Evolutionary conservation across 2,329 filamentous ascomycete species (phyloP).

Genomic region (Fusarium algeriense): DNA sequence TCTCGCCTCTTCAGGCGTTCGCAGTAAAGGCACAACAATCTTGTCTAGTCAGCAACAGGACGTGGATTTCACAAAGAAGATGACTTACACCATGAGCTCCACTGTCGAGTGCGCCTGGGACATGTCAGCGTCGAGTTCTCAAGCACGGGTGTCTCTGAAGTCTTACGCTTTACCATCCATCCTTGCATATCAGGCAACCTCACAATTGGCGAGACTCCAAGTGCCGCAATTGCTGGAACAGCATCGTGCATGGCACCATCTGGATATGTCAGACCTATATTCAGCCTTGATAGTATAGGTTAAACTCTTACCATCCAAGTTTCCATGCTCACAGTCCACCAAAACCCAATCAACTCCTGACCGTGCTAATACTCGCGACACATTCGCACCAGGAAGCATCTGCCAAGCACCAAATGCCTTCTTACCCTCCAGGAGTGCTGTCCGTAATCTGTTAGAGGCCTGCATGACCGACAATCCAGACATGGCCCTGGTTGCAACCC

Average conservation of each 20-base stretch:
- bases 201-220: slow-evolving; percentile 58
- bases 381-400: slow-evolving; percentile 71
- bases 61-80: too few relatives aligned
- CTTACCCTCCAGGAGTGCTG: slow-evolving; percentile 61
- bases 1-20: slow-evolving; percentile 59
- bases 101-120: slow-evolving; percentile 60
- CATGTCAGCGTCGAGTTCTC: slow-evolving; percentile 2
- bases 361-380: slow-evolving; percentile 70
- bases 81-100: slow-evolving; percentile 63
- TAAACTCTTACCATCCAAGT: slow-evolving; percentile 58
- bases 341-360: slow-evolving; percentile 75
- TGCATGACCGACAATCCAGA: slow-evolving; percentile 52
- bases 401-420: slow-evolving; percentile 72
- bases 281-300: neutral
- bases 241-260: slow-evolving; percentile 66
- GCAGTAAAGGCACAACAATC: slow-evolving; percentile 61
- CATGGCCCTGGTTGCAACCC: slow-evolving; percentile 22
- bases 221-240: slow-evolving; percentile 63
- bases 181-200: slow-evolving; percentile 66
- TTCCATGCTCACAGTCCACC: slow-evolving; percentile 68
- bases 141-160: neutral
- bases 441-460: slow-evolving; percentile 62
- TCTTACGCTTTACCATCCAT: slow-evolving; percentile 60
- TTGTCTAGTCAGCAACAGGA: slow-evolving; percentile 37
- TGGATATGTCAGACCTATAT: slow-evolving; percentile 32